Evolutionary conservation across 2,329 filamentous ascomycete species (phyloP).

Genomic region (Pestalotiopsis sp.): DNA sequence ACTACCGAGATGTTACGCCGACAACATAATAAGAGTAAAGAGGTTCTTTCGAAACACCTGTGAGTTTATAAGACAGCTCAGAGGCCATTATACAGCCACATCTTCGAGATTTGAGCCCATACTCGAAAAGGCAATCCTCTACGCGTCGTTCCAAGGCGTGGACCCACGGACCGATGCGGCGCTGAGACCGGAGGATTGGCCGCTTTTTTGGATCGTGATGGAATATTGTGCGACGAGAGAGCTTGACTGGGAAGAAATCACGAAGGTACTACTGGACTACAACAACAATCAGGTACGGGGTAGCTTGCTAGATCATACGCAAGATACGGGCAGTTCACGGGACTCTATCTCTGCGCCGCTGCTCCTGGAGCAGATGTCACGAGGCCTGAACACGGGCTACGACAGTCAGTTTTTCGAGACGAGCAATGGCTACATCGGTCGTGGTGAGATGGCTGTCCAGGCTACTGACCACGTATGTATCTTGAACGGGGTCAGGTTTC

Average conservation of each 20-base stretch:
- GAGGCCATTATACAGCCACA: too few relatives aligned
- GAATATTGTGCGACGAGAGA: neutral
- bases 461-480: neutral
- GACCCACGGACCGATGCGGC: neutral
- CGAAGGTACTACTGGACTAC: neutral
- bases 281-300: neutral
- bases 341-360: neutral
- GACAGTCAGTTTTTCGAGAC: neutral
- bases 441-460: neutral
- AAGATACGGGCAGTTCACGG: neutral
- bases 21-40: neutral
- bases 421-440: neutral
- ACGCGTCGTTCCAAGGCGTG: neutral
- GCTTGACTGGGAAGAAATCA: neutral
- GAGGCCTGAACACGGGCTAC: neutral
- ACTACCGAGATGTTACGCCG: neutral
- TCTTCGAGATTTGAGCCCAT: neutral
- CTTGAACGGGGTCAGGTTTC: neutral
- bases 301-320: rapidly evolving
- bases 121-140: neutral
- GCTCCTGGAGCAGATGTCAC: neutral
- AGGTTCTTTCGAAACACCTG: neutral
- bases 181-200: neutral
- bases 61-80: neutral
- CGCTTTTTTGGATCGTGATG: neutral